phyloP scores from a whole-genome alignment of 2,329 filamentous ascomycete genomes.

The Verticillium nonalfalfae region DNA sequence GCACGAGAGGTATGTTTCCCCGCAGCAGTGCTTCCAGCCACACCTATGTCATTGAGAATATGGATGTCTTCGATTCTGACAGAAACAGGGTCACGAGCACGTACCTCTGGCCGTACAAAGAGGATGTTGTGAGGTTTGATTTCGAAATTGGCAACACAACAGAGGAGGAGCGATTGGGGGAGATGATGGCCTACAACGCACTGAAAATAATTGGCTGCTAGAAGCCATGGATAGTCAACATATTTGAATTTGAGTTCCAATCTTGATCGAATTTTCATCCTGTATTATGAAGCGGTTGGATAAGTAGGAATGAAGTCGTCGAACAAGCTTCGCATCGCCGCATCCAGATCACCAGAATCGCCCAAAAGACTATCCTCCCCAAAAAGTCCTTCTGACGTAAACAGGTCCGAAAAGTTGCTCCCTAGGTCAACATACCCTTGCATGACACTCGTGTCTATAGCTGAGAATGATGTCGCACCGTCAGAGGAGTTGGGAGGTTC shows the following conservation, averaged over 20 bases:
- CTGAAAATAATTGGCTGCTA: not conserved
- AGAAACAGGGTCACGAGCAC: constrained; percentile 38
- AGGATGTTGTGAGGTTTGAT: constrained; percentile 47
- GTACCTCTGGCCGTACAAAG: constrained; percentile 45
- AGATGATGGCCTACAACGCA: not conserved
- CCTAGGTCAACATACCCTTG: constrained; percentile 3
- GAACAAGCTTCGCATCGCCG: constrained; percentile 25
- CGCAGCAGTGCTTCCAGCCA: too few relatives aligned
- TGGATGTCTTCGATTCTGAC: not conserved
- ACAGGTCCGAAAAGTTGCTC: constrained; percentile 14
- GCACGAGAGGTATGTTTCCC: constrained; percentile 35
- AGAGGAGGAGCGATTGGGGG: constrained; percentile 18
- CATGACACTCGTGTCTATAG: not conserved
- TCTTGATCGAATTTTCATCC: too few relatives aligned
- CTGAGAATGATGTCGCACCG: not conserved
- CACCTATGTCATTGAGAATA: too few relatives aligned
- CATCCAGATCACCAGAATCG: constrained; percentile 22
- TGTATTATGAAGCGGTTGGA: not conserved
- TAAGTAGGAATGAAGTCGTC: constrained; percentile 27
- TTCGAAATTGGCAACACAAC: constrained; percentile 36
- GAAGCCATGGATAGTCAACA: not conserved
- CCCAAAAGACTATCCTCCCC: constrained; percentile 19
- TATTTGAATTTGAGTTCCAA: too few relatives aligned
- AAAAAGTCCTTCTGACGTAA: constrained; percentile 17
- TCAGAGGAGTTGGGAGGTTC: not conserved